Evolutionary conservation across 345 rosid genomes (phyloP).

Genomic region (Syzygium aromaticum): DNA sequence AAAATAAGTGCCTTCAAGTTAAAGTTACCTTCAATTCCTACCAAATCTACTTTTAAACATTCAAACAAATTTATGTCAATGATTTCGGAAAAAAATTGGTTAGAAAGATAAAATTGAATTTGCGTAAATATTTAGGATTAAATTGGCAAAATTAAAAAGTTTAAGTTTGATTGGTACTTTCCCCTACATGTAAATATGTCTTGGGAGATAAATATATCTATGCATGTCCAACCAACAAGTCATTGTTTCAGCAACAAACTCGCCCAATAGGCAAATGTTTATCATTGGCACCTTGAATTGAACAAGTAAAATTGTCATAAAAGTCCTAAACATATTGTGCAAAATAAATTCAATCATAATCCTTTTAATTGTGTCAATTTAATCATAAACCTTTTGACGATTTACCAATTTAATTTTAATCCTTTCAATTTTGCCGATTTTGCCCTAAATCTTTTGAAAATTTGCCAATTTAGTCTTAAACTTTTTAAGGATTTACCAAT

Average conservation of each 20-base stretch:
- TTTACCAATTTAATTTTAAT: no score
- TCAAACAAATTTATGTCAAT: neutral
- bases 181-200: neutral
- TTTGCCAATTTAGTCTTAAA: no score
- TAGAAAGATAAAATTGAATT: no score
- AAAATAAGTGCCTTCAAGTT: neutral
- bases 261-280: neutral
- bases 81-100: rapidly evolving
- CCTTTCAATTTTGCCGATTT: no score
- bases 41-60: neutral
- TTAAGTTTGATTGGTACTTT: neutral
- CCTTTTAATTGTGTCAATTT: no score
- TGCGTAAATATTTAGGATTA: no score
- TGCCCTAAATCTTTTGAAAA: no score
- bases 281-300: rapidly evolving
- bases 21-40: neutral
- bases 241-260: rapidly evolving
- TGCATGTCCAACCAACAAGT: neutral
- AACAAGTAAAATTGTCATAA: neutral
- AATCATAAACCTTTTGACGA: no score
- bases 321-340: no score
- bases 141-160: neutral
- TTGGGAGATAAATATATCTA: neutral
- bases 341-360: no score
- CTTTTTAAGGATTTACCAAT: no score